phyloP scores from a whole-genome alignment of 257 asterid genomes.

The Sherardia arvensis region DNA sequence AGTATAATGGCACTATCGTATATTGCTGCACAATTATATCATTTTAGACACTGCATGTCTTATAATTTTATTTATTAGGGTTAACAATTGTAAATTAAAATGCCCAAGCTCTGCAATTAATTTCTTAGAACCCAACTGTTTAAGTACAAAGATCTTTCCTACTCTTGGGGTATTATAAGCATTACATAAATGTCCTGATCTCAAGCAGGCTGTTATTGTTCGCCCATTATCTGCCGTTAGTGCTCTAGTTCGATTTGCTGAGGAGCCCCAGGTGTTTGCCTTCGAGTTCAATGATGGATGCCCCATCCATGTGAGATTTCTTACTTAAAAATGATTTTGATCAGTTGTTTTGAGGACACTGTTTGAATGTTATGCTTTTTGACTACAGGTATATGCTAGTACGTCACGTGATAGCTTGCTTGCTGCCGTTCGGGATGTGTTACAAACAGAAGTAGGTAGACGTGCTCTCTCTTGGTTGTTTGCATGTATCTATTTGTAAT shows the following conservation, averaged over 20 bases:
- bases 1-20: neutral
- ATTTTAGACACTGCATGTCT: neutral
- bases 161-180: neutral
- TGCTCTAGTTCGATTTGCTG: constrained; percentile 96
- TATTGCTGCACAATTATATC: neutral
- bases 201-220: constrained; percentile 80
- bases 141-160: neutral
- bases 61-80: neutral
- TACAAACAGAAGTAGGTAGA: constrained; percentile 91
- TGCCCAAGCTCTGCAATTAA: neutral
- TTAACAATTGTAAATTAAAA: neutral
- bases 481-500: neutral
- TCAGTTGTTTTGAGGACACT: constrained; percentile 15
- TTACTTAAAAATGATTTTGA: constrained; percentile 13
- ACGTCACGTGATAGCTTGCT: constrained; percentile 96
- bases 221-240: constrained; percentile 87
- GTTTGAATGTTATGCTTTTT: constrained; percentile 14
- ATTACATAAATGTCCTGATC: constrained; percentile 7
- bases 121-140: neutral
- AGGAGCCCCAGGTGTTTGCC: constrained; percentile 99
- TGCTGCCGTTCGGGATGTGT: constrained; percentile 86
- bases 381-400: constrained; percentile 94
- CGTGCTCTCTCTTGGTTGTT: constrained; percentile 26
- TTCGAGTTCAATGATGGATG: constrained; percentile 96
- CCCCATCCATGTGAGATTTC: constrained; percentile 73